A percentile compares a stretch with the other conserved stretches of the same genome.
phyloP scores from a whole-genome alignment of 768 basidiomycete genomes.

The Kwoniella dejecticola region DNA sequence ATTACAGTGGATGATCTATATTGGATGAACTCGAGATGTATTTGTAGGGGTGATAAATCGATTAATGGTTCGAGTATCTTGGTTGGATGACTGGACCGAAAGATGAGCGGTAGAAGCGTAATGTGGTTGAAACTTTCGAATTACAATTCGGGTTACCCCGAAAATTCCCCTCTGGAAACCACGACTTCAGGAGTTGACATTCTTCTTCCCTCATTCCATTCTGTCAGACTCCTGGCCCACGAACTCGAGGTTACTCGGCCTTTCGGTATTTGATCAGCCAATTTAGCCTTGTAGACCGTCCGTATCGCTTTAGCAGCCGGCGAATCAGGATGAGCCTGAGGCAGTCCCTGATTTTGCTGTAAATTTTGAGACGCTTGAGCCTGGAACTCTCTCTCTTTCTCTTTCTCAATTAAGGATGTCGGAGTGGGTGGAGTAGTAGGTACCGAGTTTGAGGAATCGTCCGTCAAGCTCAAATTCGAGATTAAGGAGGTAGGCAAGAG shows the following conservation, averaged over 20 bases:
- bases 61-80: too few species aligned
- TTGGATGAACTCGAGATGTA: too few species aligned
- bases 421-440: slow-evolving; percentile 1
- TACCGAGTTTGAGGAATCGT: neutral
- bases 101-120: too few species aligned
- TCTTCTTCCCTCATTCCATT: slow-evolving; percentile 23
- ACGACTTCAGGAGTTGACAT: slow-evolving; percentile 24
- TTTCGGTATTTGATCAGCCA: slow-evolving; percentile 22
- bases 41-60: too few species aligned
- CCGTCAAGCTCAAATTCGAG: neutral
- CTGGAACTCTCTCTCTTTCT: neutral
- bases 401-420: neutral
- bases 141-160: neutral
- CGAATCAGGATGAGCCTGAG: slow-evolving; percentile 7
- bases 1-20: too few species aligned
- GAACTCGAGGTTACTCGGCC: slow-evolving; percentile 11
- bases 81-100: too few species aligned
- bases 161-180: slow-evolving; percentile 11
- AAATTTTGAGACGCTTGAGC: too few species aligned
- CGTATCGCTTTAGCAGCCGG: slow-evolving; percentile 39
- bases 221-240: slow-evolving; percentile 6
- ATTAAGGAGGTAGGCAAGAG: slow-evolving; percentile 61
- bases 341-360: neutral
- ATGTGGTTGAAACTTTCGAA: too few species aligned
- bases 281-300: slow-evolving; percentile 41